These are phyloP conservation scores for Colletotrichum liaoningense DNA, from an alignment of 2,329 filamentous ascomycete genomes.

Conservation along the genomic window DNA sequence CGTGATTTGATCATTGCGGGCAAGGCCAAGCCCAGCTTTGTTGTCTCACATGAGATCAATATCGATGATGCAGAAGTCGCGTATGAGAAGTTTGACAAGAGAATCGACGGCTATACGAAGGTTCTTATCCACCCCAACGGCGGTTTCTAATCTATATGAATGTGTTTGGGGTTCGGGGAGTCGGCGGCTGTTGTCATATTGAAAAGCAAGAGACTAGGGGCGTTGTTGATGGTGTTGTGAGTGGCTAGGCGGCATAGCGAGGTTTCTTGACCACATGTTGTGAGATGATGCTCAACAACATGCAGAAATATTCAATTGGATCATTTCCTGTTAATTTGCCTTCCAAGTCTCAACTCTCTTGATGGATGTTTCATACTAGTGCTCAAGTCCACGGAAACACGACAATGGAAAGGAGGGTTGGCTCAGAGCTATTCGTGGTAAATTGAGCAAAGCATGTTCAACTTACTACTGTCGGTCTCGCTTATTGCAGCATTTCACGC, in stretches of 20 bases:
- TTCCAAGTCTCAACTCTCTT: too few relatives aligned
- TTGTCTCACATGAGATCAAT: conserved; percentile 72
- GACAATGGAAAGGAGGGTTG: too few relatives aligned
- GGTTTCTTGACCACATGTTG: neutral
- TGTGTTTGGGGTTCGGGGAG: neutral
- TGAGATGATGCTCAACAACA: neutral
- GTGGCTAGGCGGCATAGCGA: neutral
- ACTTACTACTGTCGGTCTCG: too few relatives aligned
- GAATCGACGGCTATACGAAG: conserved; percentile 75
- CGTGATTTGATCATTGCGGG: conserved; percentile 74
- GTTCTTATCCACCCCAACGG: conserved; percentile 76
- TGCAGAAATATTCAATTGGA: too few relatives aligned
- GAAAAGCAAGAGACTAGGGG: neutral
- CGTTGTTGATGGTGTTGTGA: neutral
- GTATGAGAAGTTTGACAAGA: conserved; percentile 75
- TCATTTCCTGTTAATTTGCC: too few relatives aligned
- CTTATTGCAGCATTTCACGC: too few relatives aligned
- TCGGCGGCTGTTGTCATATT: neutral
- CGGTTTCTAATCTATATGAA: neutral
- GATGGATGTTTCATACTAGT: too few relatives aligned
- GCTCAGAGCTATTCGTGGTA: too few relatives aligned
- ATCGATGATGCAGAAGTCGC: conserved; percentile 71
- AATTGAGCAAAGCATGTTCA: too few relatives aligned
- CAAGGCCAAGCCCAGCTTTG: conserved; percentile 74
- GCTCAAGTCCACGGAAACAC: too few relatives aligned